Base-by-base conservation (phyloP, 306 rosid species). In the Dalbergia oliveri region DNA sequence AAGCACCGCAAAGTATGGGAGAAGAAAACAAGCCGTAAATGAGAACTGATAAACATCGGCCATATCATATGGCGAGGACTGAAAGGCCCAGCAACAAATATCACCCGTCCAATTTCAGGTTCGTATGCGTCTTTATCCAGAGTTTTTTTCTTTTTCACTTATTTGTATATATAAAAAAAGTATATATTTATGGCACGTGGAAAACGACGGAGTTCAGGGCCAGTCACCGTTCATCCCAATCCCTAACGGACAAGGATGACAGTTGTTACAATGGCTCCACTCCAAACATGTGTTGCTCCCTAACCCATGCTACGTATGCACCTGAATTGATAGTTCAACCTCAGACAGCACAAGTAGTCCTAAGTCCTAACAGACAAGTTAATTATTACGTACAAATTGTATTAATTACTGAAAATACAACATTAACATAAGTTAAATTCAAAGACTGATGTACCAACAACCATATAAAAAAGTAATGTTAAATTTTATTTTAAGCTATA, bases 171-270 rank as follows among this genome's bases (percentile, higher is more conserved):
- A 26, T 26, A 13, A 50, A 12, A 10, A 35, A 0, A 0, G 1
- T 6, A 58, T 33, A 47, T 4, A 60, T 60, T 41, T 77, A 1
- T 47, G 34, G 80, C 93, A 91, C 93, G 90, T 91, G 93, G 57
- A 75, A 89, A 86, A 88, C 79, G 81, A 84, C 86, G 47, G 37
- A 12, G 43, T 41, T 21, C 11, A 57, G 31, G 15, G 71, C 18
- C 53, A 59, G 62, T 45, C 18, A 45, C 51, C 77, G 56, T 11
- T 65, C 9, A 5, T 19, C n/a, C 12, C 14, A 4, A 9, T 49
- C 37, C 18, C n/a, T 8, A 75, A 73, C 50, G 74, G 82, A 81
- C 83, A 84, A 73, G 75, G 7, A 64, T 45, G 81, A 89, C 88
- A 82, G 86, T 84, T 84, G 90, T 84, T 6, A 50, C 50, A 49